These are phyloP conservation scores for Dacryopinax spathularia DNA, from an alignment of 768 basidiomycete species.

Conservation along the genomic window DNA sequence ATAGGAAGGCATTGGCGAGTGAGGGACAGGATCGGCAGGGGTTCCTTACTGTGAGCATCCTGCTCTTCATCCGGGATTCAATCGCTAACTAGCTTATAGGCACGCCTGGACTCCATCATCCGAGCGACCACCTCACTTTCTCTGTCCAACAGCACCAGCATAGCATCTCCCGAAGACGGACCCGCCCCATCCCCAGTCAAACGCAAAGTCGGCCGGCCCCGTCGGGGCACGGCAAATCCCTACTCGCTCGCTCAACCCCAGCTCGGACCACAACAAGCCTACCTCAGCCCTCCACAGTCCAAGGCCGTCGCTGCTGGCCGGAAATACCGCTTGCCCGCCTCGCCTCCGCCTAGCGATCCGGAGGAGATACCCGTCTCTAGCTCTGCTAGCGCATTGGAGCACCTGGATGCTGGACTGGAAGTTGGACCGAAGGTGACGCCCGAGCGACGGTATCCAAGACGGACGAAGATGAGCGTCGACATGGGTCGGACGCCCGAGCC, in stretches of 20 bases:
- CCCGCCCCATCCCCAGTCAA: neutral
- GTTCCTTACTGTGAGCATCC: neutral
- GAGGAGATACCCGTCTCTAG: neutral
- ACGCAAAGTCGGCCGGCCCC: neutral
- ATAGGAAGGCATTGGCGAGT: neutral
- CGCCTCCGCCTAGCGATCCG: neutral
- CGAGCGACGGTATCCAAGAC: neutral
- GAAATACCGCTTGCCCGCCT: neutral
- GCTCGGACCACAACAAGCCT: neutral
- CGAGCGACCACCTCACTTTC: conserved; percentile 3
- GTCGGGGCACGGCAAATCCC: neutral
- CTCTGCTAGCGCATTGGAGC: neutral
- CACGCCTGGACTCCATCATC: neutral
- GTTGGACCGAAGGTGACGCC: neutral
- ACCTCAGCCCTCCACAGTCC: neutral
- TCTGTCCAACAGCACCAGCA: conserved; percentile 1
- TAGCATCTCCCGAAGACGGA: neutral
- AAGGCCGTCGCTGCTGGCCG: neutral
- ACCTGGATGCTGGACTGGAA: neutral
- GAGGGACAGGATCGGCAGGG: neutral
- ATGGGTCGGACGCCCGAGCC: neutral
- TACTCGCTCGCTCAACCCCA: neutral
- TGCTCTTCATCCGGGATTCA: neutral
- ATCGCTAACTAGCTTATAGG: neutral
- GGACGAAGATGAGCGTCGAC: neutral